Base-by-base conservation (phyloP, 169 alveolate genomes). In the Perkinsus olseni region DNA sequence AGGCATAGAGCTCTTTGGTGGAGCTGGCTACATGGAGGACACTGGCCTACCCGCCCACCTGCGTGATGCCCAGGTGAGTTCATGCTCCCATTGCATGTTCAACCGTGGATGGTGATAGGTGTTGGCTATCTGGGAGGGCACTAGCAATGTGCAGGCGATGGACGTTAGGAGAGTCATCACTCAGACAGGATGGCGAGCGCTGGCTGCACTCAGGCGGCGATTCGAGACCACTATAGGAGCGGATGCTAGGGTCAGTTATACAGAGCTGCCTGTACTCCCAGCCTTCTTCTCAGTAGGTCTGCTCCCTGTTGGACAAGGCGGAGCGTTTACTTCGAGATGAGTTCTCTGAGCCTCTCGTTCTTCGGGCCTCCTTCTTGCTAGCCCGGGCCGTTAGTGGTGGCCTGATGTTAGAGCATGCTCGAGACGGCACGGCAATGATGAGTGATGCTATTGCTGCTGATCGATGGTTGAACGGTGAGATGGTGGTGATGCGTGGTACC, bases 1-100 rank as follows among this genome's bases (percentile, higher is more conserved):
- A 93, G 97, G 97, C 0, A 74, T 96, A 0, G 98, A 96, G 93
- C 91, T 92, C 62, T 94, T 95, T 90, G 97, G 97, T 91, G 98
- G 96, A 28, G 50, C 96, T 11, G 98, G 97, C 11, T 96, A 95
- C 92, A 92, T 96, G 95, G 97, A 96, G 74, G 95, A 96, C 48
- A 93, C 97, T 37, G 38, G 94, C 24, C 51, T 96, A 11, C 97
- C 98, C 28, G 38, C 62, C 34, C 90, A 95, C 24, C 93, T 95
- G 38, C 95, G 98, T 95, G 97, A 96, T 95, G 94, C 97, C 36
- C 92, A 96, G 93, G 98, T 96, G 82, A 39, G 92, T 13, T 94
- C 97, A 91, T 62, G 37, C 34, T 62, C 13, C 82, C 50, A 11
- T 24, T n/a, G n/a, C 34, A 62, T 24, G 31, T 4, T 62, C 37